These are phyloP conservation scores for Puccinellia tenuiflora DNA, from an alignment of 176 grass and related monocot species.

Conservation along the genomic window DNA sequence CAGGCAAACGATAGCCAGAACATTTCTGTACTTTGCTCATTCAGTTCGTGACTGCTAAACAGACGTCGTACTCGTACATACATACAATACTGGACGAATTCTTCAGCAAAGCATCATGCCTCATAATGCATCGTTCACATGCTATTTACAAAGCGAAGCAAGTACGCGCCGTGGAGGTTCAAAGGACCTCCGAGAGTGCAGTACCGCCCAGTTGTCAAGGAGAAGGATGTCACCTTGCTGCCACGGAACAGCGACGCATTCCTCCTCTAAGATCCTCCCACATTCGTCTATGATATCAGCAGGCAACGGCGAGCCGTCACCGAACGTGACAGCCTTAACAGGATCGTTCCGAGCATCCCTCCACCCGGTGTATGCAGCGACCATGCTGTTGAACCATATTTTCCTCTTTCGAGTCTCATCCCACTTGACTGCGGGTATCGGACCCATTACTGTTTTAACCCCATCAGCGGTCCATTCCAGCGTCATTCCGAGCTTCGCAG, in stretches of 20 bases:
- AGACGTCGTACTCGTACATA: background rate
- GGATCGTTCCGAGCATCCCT: constrained; percentile 83
- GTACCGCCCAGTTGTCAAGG: constrained; percentile 75
- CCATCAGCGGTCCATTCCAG: constrained; percentile 76
- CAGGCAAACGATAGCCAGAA: background rate
- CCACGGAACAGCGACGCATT: constrained; percentile 65
- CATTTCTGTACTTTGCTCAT: background rate
- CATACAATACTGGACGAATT: too few relatives aligned
- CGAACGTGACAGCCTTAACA: constrained; percentile 74
- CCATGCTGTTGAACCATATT: constrained; percentile 99
- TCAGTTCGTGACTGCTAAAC: background rate
- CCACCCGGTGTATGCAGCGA: constrained; percentile 93
- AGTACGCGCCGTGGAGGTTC: constrained; percentile 76
- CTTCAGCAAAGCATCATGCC: background rate
- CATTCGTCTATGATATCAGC: constrained; percentile 60
- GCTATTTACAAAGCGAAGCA: constrained; percentile 87
- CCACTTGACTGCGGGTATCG: constrained; percentile 65
- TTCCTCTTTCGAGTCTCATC: constrained; percentile 55
- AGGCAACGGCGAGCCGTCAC: constrained; percentile 60
- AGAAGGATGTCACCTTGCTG: constrained; percentile 70
- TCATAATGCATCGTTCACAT: background rate
- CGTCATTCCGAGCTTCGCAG: constrained; percentile 63
- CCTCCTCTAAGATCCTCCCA: constrained; percentile 64
- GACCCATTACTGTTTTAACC: constrained; percentile 81
- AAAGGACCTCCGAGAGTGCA: constrained; percentile 75